phyloP scores from a whole-genome alignment of 73 alveolate genomes.

The Symbiodinium pilosum region DNA sequence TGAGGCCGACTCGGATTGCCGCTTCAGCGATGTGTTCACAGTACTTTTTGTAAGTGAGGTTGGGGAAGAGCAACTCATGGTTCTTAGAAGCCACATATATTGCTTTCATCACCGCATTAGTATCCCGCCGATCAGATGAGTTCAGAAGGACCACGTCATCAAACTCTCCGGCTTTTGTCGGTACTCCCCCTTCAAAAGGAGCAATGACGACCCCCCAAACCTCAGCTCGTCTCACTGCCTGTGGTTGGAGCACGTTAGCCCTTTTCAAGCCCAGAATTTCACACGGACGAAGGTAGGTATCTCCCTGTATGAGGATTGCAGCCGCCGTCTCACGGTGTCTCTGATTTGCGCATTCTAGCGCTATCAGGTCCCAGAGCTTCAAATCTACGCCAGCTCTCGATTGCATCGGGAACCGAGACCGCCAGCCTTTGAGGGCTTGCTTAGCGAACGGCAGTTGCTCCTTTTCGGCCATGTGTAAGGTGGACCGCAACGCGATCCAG shows the following conservation, averaged over 20 bases:
- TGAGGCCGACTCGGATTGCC: not conserved
- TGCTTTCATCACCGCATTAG: not conserved
- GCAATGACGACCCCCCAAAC: slow-evolving; percentile 30
- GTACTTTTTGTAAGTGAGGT: not conserved
- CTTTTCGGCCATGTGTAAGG: not conserved
- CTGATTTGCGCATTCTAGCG: not conserved
- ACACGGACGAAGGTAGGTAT: slow-evolving; percentile 18
- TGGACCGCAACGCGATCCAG: not conserved
- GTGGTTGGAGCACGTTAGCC: not conserved
- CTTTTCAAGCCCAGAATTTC: not conserved
- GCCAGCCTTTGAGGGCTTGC: slow-evolving; percentile 39
- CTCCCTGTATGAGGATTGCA: slow-evolving; percentile 20
- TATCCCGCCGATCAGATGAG: not conserved
- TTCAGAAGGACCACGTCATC: not conserved
- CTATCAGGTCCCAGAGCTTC: not conserved
- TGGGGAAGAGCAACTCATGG: not conserved
- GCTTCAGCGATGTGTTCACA: not conserved
- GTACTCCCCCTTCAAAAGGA: not conserved
- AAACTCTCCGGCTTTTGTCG: slow-evolving; percentile 34
- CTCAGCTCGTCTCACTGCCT: not conserved
- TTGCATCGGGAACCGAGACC: not conserved
- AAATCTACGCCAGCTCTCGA: not conserved
- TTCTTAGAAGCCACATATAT: not conserved
- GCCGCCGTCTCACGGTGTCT: not conserved
- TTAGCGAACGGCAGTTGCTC: not conserved